phyloP scores from a whole-genome alignment of 176 grass and related monocot species.

The Zoysia pacifica region DNA sequence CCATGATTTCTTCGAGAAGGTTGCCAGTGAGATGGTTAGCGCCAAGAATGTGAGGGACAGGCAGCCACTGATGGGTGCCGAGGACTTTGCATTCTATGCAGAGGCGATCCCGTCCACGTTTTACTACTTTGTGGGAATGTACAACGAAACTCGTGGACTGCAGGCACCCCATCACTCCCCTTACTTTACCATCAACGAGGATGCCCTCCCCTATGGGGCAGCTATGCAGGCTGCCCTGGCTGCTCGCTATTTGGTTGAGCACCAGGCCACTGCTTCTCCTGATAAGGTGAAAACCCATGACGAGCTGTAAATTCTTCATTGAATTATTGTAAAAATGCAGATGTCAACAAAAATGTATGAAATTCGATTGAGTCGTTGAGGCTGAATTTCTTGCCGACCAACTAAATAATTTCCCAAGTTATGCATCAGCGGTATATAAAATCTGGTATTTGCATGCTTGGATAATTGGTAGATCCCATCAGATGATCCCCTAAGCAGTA shows the following conservation, averaged over 20 bases:
- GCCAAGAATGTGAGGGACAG: constrained; percentile 61
- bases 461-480: background rate
- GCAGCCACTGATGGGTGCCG: constrained; percentile 70
- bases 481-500: background rate
- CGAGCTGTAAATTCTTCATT: constrained; percentile 62
- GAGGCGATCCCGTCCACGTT: constrained; percentile 58
- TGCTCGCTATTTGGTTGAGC: constrained; percentile 64
- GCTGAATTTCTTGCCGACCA: background rate
- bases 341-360: background rate
- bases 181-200: constrained; percentile 79
- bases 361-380: background rate
- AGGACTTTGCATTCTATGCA: constrained; percentile 81
- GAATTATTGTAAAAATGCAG: background rate
- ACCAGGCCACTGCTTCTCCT: constrained; percentile 8
- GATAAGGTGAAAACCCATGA: constrained; percentile 44
- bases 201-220: constrained; percentile 62
- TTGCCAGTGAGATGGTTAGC: constrained; percentile 61
- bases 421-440: constrained; percentile 25
- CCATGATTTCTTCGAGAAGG: constrained; percentile 64
- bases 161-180: constrained; percentile 55
- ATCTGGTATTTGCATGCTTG: background rate
- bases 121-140: constrained; percentile 87
- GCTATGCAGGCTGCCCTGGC: constrained; percentile 74
- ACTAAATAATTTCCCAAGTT: background rate
- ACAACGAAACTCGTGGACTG: constrained; percentile 35